Evolutionary conservation across 257 asterid genomes (phyloP).

Genomic region (Gynochthodes officinalis): DNA sequence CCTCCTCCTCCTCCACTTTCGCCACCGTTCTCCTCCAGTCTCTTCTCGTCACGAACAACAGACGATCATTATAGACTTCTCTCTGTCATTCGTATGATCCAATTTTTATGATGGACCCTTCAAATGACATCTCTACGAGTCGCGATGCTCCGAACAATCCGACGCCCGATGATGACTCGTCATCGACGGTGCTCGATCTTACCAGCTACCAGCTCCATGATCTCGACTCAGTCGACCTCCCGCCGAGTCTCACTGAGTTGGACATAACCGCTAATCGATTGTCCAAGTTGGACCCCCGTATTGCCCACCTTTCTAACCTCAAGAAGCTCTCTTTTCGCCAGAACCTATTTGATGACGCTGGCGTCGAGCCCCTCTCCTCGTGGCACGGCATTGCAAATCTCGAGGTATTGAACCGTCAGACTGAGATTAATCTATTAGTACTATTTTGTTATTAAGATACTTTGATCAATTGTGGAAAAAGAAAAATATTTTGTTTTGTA

Average conservation of each 20-base stretch:
- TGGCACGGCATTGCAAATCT: conserved; percentile 66
- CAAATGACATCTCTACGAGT: no score
- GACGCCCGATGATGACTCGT: conserved; percentile 29
- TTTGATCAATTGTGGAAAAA: neutral
- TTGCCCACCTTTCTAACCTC: conserved; percentile 64
- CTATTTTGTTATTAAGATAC: neutral
- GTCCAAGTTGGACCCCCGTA: conserved; percentile 78
- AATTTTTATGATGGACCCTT: neutral
- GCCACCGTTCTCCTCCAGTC: neutral
- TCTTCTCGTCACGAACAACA: neutral
- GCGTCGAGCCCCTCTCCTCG: conserved; percentile 59
- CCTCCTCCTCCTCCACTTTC: neutral
- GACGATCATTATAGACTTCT: no score
- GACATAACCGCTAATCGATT: conserved; percentile 93
- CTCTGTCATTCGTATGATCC: neutral
- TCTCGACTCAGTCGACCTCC: conserved; percentile 73
- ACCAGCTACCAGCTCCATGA: conserved; percentile 88
- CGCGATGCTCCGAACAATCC: neutral
- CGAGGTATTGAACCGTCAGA: conserved; percentile 35
- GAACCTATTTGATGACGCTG: conserved; percentile 67
- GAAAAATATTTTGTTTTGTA: neutral
- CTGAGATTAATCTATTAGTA: neutral
- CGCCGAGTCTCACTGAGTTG: conserved; percentile 56
- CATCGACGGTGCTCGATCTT: conserved; percentile 54
- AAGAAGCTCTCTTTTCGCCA: conserved; percentile 89